Evolutionary conservation across 768 basidiomycete species (phyloP).

Genomic region (Sporobolomyces roseus): DNA sequence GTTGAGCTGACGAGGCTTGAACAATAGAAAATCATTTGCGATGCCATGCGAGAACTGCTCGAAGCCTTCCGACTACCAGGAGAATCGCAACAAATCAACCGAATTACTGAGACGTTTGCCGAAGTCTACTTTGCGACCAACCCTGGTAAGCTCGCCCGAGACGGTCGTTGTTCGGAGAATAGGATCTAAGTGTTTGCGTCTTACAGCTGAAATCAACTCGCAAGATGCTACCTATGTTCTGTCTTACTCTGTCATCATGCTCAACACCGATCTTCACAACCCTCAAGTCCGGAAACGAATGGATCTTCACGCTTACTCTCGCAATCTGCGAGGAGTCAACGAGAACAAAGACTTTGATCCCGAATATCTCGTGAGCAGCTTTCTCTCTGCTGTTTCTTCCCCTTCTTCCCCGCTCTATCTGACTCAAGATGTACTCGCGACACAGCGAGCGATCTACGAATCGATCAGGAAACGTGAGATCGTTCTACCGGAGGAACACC

Average conservation of each 20-base stretch:
- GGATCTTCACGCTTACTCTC: conserved; percentile 88
- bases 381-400: conserved; percentile 16
- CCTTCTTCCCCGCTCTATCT: conserved; percentile 6
- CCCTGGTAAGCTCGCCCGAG: conserved; percentile 60
- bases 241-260: conserved; percentile 92
- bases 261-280: conserved; percentile 95
- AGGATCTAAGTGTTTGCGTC: too few relatives aligned
- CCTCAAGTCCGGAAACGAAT: conserved; percentile 90
- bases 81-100: conserved; percentile 84
- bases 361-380: conserved; percentile 68
- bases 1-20: too few relatives aligned
- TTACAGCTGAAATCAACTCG: conserved; percentile 74
- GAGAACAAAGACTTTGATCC: conserved; percentile 73
- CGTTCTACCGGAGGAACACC: conserved; percentile 95
- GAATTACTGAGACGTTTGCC: conserved; percentile 94
- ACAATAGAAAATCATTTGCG: conserved; percentile 89
- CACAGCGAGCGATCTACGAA: conserved; percentile 81
- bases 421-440: neutral
- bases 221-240: conserved; percentile 92
- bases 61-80: conserved; percentile 93
- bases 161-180: too few relatives aligned
- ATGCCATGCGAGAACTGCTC: conserved; percentile 89
- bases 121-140: conserved; percentile 78
- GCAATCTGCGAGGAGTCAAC: conserved; percentile 89
- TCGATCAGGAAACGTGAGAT: conserved; percentile 92